These are phyloP conservation scores for Calocera cornea DNA, from an alignment of 768 basidiomycete genomes.

Conservation along the genomic window DNA sequence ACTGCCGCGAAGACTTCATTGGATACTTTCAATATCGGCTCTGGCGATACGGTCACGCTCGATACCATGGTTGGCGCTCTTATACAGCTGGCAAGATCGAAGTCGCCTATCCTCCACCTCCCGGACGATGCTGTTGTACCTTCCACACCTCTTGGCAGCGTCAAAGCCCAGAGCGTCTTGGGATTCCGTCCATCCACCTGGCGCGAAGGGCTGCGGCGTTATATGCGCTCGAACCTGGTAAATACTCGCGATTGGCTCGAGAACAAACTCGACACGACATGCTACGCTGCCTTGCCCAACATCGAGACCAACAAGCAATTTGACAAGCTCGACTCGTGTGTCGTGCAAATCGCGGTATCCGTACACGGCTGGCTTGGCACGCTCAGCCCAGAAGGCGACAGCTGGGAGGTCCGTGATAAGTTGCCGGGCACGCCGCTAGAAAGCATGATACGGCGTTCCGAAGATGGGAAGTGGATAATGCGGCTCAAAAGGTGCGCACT, in stretches of 20 bases:
- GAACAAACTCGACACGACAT: no score
- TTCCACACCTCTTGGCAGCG: neutral
- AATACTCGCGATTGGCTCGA: no score
- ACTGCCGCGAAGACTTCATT: conserved; percentile 3
- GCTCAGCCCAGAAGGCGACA: no score
- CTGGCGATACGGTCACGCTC: conserved; percentile 16
- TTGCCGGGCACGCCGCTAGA: no score
- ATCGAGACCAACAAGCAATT: no score
- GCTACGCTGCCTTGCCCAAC: no score
- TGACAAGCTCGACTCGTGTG: no score
- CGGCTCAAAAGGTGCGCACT: conserved; percentile 8
- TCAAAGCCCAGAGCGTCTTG: conserved; percentile 13
- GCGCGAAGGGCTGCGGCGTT: conserved; percentile 9
- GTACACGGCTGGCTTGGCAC: conserved; percentile 13
- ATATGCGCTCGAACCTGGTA: no score
- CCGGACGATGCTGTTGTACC: conserved; percentile 9
- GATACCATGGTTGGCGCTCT: conserved; percentile 19
- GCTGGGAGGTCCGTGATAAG: no score
- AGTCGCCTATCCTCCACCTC: conserved; percentile 20
- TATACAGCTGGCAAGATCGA: conserved; percentile 16
- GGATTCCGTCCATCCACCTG: conserved; percentile 18
- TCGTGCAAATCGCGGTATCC: conserved; percentile 16
- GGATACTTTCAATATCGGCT: conserved; percentile 19
- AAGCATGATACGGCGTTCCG: no score
- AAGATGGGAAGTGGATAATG: no score